phyloP scores from a whole-genome alignment of 768 basidiomycete genomes.

The Xanthoconium purpureum region DNA sequence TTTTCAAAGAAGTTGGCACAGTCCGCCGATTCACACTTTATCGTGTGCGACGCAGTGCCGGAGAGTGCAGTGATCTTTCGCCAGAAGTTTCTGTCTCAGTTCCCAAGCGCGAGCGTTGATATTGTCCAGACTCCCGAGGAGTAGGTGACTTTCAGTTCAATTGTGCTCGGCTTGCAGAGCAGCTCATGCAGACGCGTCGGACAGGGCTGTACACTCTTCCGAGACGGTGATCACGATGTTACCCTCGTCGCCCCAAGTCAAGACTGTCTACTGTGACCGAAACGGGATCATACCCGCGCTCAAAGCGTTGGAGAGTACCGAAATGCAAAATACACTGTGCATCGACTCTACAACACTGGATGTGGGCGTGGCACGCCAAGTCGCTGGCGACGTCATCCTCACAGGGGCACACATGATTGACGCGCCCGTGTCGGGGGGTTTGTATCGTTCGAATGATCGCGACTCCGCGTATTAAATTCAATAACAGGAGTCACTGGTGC shows the following conservation, averaged over 20 bases:
- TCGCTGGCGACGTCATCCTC: slow-evolving; percentile 51
- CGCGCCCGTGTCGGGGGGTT: slow-evolving; percentile 92
- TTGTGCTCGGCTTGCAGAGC: not conserved
- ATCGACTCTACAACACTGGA: slow-evolving; percentile 94
- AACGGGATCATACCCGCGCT: slow-evolving; percentile 68
- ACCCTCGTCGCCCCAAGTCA: slow-evolving; percentile 87
- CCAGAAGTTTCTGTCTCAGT: slow-evolving; percentile 50
- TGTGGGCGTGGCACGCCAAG: slow-evolving; percentile 64
- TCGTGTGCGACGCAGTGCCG: slow-evolving; percentile 75
- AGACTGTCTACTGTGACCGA: slow-evolving; percentile 61
- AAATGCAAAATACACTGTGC: slow-evolving; percentile 51
- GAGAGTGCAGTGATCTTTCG: slow-evolving; percentile 57
- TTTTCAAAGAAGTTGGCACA: slow-evolving; percentile 70
- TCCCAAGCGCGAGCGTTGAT: slow-evolving; percentile 57
- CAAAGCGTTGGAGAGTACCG: slow-evolving; percentile 39
- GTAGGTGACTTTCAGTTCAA: slow-evolving; percentile 43
- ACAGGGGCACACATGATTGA: slow-evolving; percentile 79
- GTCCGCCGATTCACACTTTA: slow-evolving; percentile 53
- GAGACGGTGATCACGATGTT: slow-evolving; percentile 83
- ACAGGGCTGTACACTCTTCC: slow-evolving; percentile 62
- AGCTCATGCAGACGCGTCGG: slow-evolving; percentile 11
- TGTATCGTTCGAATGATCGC: slow-evolving; percentile 21
- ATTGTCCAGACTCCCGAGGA: slow-evolving; percentile 66
- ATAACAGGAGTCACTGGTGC: slow-evolving; percentile 77
- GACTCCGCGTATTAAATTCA: slow-evolving; percentile 3